Percentiles rank a stretch among this genome's conserved stretches.
Conservation (phyloP, 192 early-diverging fungal species). For the Ambispora gerdemannii region DNA sequence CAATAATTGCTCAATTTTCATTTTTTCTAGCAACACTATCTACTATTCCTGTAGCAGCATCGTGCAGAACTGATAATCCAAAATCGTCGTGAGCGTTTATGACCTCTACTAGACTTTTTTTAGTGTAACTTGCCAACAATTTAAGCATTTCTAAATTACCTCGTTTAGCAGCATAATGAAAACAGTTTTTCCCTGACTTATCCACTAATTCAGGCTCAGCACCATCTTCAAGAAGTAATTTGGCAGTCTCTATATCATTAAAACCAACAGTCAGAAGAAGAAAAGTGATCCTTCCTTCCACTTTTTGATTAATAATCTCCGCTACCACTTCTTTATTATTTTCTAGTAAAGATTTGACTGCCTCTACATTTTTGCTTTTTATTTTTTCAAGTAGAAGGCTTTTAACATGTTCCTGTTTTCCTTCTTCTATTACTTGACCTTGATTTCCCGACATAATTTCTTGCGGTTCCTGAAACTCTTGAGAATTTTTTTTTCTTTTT, state of each 20-base stretch:
- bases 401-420: neutral
- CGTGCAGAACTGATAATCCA: neutral
- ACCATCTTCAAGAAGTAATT: slow-evolving; percentile 1
- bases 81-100: neutral
- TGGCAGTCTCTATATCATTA: neutral
- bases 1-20: slow-evolving; percentile 15
- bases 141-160: slow-evolving; percentile 5
- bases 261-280: neutral
- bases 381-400: neutral
- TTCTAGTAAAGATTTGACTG: neutral
- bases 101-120: neutral
- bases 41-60: neutral
- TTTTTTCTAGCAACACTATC: too few relatives aligned
- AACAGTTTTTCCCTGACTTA: neutral
- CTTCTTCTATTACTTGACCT: too few relatives aligned
- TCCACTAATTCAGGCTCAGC: neutral
- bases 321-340: neutral
- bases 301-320: neutral
- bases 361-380: neutral
- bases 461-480: too few relatives aligned
- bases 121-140: neutral
- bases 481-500: too few relatives aligned
- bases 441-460: too few relatives aligned
- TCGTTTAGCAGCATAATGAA: slow-evolving; percentile 5
- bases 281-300: neutral